phyloP scores from a whole-genome alignment of 805 yeast genomes.

The Cyberlindnera xylosilytica region DNA sequence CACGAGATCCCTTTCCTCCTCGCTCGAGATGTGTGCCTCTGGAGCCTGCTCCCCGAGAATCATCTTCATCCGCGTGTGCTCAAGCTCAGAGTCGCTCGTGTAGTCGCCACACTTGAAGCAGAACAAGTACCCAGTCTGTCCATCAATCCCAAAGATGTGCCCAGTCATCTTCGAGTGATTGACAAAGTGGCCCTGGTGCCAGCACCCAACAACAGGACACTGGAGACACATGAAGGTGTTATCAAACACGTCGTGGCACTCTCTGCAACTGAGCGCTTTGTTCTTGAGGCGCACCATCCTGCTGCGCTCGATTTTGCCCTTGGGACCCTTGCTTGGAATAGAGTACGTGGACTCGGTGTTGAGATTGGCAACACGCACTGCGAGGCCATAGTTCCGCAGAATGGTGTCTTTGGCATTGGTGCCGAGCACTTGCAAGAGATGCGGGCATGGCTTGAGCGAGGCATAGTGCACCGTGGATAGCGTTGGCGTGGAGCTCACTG shows the following conservation, averaged over 20 bases:
- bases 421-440: constrained; percentile 25
- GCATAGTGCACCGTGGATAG: constrained; percentile 3
- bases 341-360: constrained; percentile 6
- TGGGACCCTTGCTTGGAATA: constrained; percentile 16
- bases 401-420: constrained; percentile 28
- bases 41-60: too few relatives aligned
- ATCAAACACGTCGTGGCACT: constrained; percentile 39
- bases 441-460: constrained; percentile 24
- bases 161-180: constrained; percentile 44
- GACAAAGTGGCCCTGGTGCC: constrained; percentile 44
- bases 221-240: constrained; percentile 64
- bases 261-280: constrained; percentile 47
- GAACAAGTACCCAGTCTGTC: constrained; percentile 62
- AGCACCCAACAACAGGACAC: constrained; percentile 76
- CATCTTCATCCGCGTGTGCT: constrained; percentile 47
- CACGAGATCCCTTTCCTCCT: constrained; percentile 29
- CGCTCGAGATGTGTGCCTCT: too few relatives aligned
- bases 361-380: constrained; percentile 23
- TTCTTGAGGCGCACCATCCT: constrained; percentile 41
- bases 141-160: constrained; percentile 65
- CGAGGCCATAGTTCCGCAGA: constrained; percentile 26
- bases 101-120: constrained; percentile 80
- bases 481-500: neutral
- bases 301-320: constrained; percentile 29
- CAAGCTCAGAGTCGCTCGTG: constrained; percentile 58